A percentile compares a stretch with the other conserved stretches of the same genome.
These are phyloP conservation scores for Barbatosphaeria neglecta DNA, from an alignment of 495 filamentous ascomycete genomes.

Conservation along the genomic window DNA sequence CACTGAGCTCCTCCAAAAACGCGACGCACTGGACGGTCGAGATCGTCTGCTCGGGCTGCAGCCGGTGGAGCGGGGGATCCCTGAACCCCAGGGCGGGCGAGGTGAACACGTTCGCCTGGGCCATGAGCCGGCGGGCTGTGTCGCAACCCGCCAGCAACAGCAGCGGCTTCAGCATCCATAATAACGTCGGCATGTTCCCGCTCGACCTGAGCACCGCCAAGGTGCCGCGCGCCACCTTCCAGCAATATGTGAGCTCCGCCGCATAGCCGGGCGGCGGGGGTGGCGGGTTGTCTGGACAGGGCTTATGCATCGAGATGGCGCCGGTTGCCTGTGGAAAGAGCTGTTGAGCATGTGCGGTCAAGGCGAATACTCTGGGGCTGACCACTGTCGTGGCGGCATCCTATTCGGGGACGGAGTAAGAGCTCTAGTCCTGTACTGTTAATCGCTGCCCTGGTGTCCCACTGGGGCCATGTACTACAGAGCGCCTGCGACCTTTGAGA, in stretches of 20 bases:
- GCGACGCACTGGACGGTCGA: conserved; percentile 36
- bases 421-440: too few species aligned
- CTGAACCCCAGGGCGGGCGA: conserved; percentile 13
- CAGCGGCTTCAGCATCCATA: conserved; percentile 15
- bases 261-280: too few species aligned
- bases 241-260: conserved; percentile 5
- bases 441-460: too few species aligned
- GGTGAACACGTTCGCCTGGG: conserved; percentile 26
- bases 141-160: conserved; percentile 9
- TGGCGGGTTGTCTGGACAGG: too few species aligned
- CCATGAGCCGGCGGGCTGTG: conserved; percentile 17
- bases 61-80: conserved; percentile 18
- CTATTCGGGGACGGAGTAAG: too few species aligned
- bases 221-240: conserved; percentile 11
- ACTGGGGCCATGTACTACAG: too few species aligned
- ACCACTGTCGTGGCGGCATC: too few species aligned
- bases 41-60: conserved; percentile 34
- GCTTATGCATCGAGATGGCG: too few species aligned
- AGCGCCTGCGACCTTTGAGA: too few species aligned
- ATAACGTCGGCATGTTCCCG: conserved; percentile 12
- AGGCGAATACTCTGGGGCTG: too few species aligned
- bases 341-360: too few species aligned
- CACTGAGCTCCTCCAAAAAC: conserved; percentile 27
- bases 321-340: too few species aligned
- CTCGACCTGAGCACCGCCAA: conserved; percentile 9